A percentile compares a stretch with the other conserved stretches of the same genome.
phyloP scores from a whole-genome alignment of 2,329 filamentous ascomycete genomes.

The Myriosclerotinia curreyana region DNA sequence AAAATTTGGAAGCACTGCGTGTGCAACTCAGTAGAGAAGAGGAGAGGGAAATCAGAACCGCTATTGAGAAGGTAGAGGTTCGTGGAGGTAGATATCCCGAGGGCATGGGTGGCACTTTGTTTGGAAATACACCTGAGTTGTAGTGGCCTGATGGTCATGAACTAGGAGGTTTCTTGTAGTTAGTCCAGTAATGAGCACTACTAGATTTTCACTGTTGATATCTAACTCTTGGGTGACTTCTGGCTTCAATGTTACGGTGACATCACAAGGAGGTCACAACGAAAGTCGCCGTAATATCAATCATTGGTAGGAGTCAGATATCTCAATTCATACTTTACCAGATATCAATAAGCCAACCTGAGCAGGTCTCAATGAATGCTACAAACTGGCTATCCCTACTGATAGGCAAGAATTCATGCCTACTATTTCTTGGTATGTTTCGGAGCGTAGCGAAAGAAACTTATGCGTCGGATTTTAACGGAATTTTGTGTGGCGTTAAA shows the following conservation, averaged over 20 bases:
- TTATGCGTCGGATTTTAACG: too few relatives aligned
- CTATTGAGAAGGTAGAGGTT: slow-evolving; percentile 46
- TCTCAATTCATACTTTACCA: neutral
- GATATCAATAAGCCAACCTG: neutral
- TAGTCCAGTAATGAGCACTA: neutral
- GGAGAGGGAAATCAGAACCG: slow-evolving; percentile 32
- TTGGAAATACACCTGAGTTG: slow-evolving; percentile 29
- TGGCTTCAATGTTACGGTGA: neutral
- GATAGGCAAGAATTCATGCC: too few relatives aligned
- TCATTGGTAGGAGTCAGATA: neutral
- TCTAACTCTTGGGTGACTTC: neutral
- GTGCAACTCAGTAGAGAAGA: slow-evolving; percentile 27
- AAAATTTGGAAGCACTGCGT: slow-evolving; percentile 31
- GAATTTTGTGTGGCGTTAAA: too few relatives aligned
- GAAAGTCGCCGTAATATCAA: neutral
- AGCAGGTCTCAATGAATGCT: neutral
- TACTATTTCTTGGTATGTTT: too few relatives aligned
- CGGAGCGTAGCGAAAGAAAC: too few relatives aligned
- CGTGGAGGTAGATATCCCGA: slow-evolving; percentile 51
- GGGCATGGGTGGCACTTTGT: slow-evolving; percentile 34
- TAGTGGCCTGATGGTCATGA: slow-evolving; percentile 5
- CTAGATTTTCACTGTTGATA: neutral
- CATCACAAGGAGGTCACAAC: too few relatives aligned
- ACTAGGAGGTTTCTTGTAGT: neutral
- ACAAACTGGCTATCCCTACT: too few relatives aligned